These are phyloP conservation scores for Eutrema yunnanense DNA, from an alignment of 345 rosid genomes.

Conservation along the genomic window DNA sequence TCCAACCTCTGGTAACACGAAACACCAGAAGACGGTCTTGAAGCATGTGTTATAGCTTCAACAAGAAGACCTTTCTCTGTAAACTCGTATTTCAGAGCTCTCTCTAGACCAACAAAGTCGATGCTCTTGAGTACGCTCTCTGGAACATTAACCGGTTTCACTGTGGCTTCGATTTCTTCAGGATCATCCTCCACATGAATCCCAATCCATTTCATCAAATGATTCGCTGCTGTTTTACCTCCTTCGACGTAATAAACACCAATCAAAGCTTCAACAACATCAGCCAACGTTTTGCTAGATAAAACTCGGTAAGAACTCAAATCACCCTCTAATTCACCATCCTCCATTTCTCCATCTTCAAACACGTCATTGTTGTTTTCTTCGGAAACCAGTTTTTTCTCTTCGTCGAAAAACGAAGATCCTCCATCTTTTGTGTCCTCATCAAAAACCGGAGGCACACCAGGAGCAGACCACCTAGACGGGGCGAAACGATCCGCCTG, in stretches of 20 bases:
- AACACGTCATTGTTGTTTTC: constrained; percentile 30
- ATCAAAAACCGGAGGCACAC: constrained; percentile 90
- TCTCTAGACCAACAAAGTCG: constrained; percentile 68
- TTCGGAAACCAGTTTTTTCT: constrained; percentile 29
- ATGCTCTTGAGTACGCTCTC: constrained; percentile 74
- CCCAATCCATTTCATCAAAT: constrained; percentile 96
- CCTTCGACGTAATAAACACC: constrained; percentile 97
- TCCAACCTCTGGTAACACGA: constrained; percentile 94
- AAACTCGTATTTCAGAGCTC: constrained; percentile 59
- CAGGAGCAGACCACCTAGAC: constrained; percentile 99
- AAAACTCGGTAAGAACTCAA: constrained; percentile 91
- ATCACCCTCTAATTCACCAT: constrained; percentile 92
- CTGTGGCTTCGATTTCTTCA: constrained; percentile 39
- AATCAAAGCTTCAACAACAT: constrained; percentile 96
- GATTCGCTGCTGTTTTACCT: constrained; percentile 78
- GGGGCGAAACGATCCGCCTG: constrained; percentile 99
- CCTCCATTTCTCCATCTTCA: constrained; percentile 80
- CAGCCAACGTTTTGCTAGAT: constrained; percentile 96
- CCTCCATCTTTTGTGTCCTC: constrained; percentile 92
- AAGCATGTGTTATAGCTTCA: constrained; percentile 97
- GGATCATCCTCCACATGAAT: constrained; percentile 75
- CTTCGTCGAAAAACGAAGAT: constrained; percentile 56
- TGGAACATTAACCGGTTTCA: constrained; percentile 48
- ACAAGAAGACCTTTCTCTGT: constrained; percentile 56
- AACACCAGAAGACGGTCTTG: constrained; percentile 90